These are phyloP conservation scores for Gossypium rotundifolium DNA, from an alignment of 345 rosid genomes.

Conservation along the genomic window DNA sequence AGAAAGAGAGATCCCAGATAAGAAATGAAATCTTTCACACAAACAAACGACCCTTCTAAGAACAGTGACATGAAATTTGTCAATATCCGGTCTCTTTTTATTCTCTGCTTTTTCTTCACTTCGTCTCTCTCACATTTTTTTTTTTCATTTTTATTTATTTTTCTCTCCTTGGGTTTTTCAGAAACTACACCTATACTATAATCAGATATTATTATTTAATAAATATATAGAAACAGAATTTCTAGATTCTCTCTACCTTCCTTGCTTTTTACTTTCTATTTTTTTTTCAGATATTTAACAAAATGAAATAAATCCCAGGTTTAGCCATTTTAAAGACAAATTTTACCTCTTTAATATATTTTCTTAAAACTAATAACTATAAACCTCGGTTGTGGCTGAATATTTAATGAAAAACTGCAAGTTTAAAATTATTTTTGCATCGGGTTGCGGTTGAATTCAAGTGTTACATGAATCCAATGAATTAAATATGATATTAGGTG, in stretches of 20 bases:
- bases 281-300: slow-evolving; percentile 2
- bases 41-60: slow-evolving; percentile 75
- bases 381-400: too few species aligned
- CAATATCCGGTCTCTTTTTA: slow-evolving; percentile 94
- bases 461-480: not conserved
- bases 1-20: slow-evolving; percentile 34
- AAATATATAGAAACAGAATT: too few species aligned
- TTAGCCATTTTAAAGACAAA: not conserved
- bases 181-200: not conserved
- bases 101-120: slow-evolving; percentile 68
- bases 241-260: slow-evolving; percentile 32
- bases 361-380: too few species aligned
- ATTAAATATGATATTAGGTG: too few species aligned
- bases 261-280: slow-evolving; percentile 22
- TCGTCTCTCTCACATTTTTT: not conserved
- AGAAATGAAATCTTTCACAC: slow-evolving; percentile 67
- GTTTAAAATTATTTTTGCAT: not conserved
- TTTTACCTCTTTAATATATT: not conserved
- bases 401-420: not conserved
- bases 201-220: too few species aligned
- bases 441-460: not conserved
- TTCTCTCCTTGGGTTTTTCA: not conserved
- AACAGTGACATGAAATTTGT: slow-evolving; percentile 96
- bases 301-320: not conserved
- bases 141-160: not conserved